Conservation (phyloP, 2,329 filamentous ascomycete genomes). For the Colletotrichum tofieldiae region DNA sequence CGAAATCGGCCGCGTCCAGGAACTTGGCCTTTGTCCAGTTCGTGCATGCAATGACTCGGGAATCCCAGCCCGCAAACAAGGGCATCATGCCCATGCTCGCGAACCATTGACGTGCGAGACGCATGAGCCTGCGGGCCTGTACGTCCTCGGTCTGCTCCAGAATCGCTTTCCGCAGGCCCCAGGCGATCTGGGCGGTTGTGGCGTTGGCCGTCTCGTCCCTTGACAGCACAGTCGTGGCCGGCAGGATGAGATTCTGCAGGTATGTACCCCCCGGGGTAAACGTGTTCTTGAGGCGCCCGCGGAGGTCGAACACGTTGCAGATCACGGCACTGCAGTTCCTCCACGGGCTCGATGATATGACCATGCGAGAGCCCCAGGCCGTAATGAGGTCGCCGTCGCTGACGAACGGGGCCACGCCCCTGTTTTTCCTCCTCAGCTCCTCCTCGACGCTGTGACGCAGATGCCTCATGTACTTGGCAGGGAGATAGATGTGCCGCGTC, state of each 20-base stretch:
- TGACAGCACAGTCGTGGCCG: neutral
- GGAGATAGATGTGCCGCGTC: neutral
- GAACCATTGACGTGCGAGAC: neutral
- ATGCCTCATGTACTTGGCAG: slow-evolving; percentile 1
- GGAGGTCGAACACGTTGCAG: slow-evolving; percentile 1
- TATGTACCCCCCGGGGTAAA: neutral
- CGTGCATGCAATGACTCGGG: neutral
- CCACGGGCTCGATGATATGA: slow-evolving; percentile 9
- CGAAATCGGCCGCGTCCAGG: slow-evolving; percentile 2
- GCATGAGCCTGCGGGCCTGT: neutral
- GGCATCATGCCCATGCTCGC: neutral
- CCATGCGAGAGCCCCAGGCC: slow-evolving; percentile 2
- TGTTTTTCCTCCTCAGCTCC: neutral
- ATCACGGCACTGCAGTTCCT: slow-evolving; percentile 1
- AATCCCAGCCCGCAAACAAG: neutral
- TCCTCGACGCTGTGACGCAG: slow-evolving; percentile 1
- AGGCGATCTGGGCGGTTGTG: slow-evolving; percentile 1
- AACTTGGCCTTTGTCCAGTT: slow-evolving; percentile 16
- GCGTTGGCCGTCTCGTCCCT: neutral
- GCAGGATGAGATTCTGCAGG: neutral
- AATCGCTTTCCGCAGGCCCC: neutral
- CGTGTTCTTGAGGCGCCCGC: neutral
- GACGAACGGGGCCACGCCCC: neutral
- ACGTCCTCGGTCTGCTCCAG: neutral
- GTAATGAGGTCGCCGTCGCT: slow-evolving; percentile 20